phyloP scores from a whole-genome alignment of 192 early-diverging fungal species.

The Anaeromyces robustus region DNA sequence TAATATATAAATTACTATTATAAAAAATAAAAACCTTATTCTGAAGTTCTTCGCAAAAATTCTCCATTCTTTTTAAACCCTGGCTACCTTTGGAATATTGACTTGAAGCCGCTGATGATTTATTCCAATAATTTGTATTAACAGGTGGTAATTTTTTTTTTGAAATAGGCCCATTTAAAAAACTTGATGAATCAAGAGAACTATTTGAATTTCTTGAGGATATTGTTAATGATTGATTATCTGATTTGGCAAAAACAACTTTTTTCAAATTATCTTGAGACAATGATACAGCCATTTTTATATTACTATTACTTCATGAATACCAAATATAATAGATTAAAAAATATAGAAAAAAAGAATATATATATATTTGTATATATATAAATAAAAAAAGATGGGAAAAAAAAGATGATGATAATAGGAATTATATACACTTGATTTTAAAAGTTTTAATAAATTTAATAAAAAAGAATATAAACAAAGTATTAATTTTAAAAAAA shows the following conservation, averaged over 20 bases:
- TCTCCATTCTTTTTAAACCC: neutral
- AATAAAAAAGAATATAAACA: too few species aligned
- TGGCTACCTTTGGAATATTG: neutral
- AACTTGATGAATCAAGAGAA: neutral
- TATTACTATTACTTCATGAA: too few species aligned
- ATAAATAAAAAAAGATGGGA: too few species aligned
- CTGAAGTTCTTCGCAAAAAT: neutral
- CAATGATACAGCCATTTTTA: neutral
- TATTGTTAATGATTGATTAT: neutral
- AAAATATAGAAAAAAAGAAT: too few species aligned
- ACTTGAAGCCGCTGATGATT: neutral
- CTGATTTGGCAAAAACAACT: neutral
- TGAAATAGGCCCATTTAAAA: neutral
- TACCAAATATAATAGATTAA: too few species aligned
- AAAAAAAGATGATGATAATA: too few species aligned
- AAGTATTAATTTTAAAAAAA: too few species aligned
- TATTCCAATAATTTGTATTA: neutral
- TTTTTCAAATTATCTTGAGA: neutral
- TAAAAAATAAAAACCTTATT: neutral
- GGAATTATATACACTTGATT: too few species aligned
- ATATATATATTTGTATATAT: too few species aligned
- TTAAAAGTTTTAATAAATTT: too few species aligned
- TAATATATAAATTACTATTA: too few species aligned
- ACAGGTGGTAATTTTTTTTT: neutral
- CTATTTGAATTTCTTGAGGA: neutral